Base-by-base conservation (phyloP, 2,329 filamentous ascomycete species). In the Aspergillus sergii region DNA sequence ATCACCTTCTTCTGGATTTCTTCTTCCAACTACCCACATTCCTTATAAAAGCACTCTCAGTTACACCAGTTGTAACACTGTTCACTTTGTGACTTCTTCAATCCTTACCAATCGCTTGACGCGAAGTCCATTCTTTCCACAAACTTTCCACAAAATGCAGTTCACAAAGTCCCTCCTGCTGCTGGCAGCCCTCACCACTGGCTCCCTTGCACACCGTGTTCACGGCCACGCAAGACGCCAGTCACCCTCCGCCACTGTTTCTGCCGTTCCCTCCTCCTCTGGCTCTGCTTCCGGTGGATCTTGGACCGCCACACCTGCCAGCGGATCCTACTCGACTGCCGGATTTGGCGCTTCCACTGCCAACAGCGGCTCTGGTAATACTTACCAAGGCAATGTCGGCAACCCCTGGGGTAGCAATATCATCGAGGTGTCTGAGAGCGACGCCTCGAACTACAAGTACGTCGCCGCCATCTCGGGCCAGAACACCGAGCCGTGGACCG, bases 321-420 rank as follows among this genome's bases (percentile, higher is more conserved):
- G 62, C 53, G 69, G 69, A 39, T 51, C 60, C 41, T 75, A 66
- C 68, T 70, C 72, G 1, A 74, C 69, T 23, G 54, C 64, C 6
- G 78, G 77, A 57, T 80, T 80, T 65, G 78, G 78, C 50, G 34
- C 53, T 34, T 62, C 48, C 43, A 79, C 73, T 59, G 58, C 61
- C 55, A 64, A 61, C 34, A 68, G 66, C 28, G 66, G 69, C 59
- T 68, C 68, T 11, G 69, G 68, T 21, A 71, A 69, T 39, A 72
- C 69, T 60, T 79, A 78, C 72, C 23, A 61, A 9, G 78, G 78
- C 62, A 80, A 80, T 66, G 72, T 77, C 21, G 78, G 78, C 61
- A 71, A 62, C 53, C 78, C 78, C 28, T 78, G 75, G 66, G 77
- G 79, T 53, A 76, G 73, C 73, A 79, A 80, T 72, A 78, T 79